These are phyloP conservation scores for Cutaneotrichosporon spelunceum DNA, from an alignment of 1,284 basidiomycete genomes.

Conservation along the genomic window DNA sequence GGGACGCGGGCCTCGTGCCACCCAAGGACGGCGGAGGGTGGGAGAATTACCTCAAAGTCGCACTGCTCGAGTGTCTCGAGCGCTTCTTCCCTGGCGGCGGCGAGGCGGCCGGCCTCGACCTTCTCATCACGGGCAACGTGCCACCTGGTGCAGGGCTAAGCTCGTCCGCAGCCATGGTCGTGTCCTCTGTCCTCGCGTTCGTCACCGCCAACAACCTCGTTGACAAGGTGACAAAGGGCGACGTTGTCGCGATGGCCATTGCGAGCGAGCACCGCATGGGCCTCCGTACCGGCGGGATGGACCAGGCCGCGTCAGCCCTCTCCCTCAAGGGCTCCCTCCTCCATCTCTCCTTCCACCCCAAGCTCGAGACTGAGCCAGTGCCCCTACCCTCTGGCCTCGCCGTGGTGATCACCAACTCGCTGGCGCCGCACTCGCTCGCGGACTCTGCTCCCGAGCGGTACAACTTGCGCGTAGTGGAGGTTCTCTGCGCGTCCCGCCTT, in stretches of 20 bases:
- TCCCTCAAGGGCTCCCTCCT: conserved; percentile 66
- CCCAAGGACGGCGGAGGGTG: conserved; percentile 66
- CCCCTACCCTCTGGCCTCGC: conserved; percentile 48
- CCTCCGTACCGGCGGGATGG: conserved; percentile 53
- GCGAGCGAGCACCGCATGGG: conserved; percentile 79
- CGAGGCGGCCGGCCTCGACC: conserved; percentile 64
- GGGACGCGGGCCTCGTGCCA: conserved; percentile 65
- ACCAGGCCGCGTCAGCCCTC: conserved; percentile 75
- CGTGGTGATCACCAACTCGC: conserved; percentile 78
- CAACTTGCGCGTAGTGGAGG: conserved; percentile 84
- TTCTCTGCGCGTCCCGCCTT: conserved; percentile 69
- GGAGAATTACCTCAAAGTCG: conserved; percentile 81
- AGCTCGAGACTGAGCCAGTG: conserved; percentile 62
- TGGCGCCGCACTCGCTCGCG: conserved; percentile 77
- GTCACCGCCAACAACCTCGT: conserved; percentile 70
- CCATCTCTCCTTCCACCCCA: conserved; percentile 76
- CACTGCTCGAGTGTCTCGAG: conserved; percentile 32
- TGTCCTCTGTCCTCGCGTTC: conserved; percentile 73
- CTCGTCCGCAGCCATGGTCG: conserved; percentile 71
- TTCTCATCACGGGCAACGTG: conserved; percentile 72
- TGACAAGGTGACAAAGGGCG: conserved; percentile 61
- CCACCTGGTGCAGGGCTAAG: conserved; percentile 78
- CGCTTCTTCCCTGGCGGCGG: conserved; percentile 26
- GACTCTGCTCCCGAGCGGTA: conserved; percentile 71
- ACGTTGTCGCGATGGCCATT: conserved; percentile 69